Conservation (phyloP, 1,284 basidiomycete species). For the Trichosporon coremiiforme region DNA sequence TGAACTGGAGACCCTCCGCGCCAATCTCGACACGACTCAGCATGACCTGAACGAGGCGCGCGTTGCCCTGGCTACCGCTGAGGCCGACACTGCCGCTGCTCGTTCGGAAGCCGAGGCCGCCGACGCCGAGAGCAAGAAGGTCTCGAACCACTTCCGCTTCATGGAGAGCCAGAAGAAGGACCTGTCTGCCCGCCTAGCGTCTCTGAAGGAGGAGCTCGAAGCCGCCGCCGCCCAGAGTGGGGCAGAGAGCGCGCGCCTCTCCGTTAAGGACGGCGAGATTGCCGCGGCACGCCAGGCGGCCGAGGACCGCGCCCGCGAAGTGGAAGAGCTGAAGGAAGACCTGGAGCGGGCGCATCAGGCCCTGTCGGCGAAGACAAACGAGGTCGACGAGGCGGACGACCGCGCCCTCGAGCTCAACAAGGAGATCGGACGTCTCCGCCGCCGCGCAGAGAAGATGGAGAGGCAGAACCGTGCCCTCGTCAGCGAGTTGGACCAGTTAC, state of each 20-base stretch:
- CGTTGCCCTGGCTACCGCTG: neutral
- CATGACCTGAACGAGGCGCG: conserved; percentile 14
- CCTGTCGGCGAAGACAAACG: conserved; percentile 29
- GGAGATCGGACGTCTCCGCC: conserved; percentile 23
- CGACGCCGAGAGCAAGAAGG: conserved; percentile 18
- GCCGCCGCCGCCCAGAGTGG: neutral
- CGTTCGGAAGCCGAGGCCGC: neutral
- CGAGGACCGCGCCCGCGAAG: conserved; percentile 43
- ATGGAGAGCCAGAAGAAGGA: conserved; percentile 28
- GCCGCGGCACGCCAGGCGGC: conserved; percentile 23
- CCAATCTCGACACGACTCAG: conserved; percentile 16
- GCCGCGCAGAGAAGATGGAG: conserved; percentile 27
- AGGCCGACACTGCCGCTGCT: neutral
- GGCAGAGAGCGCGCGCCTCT: neutral
- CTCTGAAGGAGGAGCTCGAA: conserved; percentile 23
- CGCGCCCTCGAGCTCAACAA: conserved; percentile 30
- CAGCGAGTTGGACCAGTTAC: conserved; percentile 22
- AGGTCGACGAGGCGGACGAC: conserved; percentile 35
- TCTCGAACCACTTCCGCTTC: conserved; percentile 20
- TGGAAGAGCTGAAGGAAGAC: conserved; percentile 30
- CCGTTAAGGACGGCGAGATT: conserved; percentile 18
- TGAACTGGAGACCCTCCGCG: neutral
- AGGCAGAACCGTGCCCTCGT: conserved; percentile 25
- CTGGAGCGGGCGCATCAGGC: conserved; percentile 22
- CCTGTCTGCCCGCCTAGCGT: conserved; percentile 19